These are phyloP conservation scores for Medicago truncatula DNA, from an alignment of 306 rosid species.

Conservation along the genomic window DNA sequence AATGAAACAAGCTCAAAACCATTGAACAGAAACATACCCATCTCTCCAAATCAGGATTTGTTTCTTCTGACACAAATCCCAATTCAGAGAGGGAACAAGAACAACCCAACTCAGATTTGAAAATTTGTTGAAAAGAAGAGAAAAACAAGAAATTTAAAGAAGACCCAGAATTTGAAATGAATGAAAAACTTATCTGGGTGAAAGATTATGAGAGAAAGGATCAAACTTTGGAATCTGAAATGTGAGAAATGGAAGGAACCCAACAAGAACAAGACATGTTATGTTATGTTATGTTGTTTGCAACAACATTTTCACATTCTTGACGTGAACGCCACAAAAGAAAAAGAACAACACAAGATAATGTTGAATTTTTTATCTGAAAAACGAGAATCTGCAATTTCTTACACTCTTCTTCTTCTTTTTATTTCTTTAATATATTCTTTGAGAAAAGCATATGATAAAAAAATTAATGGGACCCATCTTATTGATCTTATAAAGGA, in stretches of 20 bases:
- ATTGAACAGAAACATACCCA: conserved; percentile 22
- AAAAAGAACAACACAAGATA: conserved; percentile 18
- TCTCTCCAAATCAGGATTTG: conserved; percentile 59
- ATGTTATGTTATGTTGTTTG: too few relatives aligned
- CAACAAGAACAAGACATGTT: too few relatives aligned
- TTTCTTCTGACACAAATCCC: conserved; percentile 46
- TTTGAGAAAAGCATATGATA: not conserved
- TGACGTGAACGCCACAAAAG: conserved; percentile 66
- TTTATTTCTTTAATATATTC: conserved; percentile 9
- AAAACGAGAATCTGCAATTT: conserved; percentile 42
- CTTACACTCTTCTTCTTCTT: not conserved
- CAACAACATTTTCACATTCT: conserved; percentile 46
- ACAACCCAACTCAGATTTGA: conserved; percentile 43
- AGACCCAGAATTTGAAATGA: conserved; percentile 20
- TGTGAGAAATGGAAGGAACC: conserved; percentile 39
- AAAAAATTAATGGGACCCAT: conserved; percentile 34
- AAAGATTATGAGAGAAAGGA: conserved; percentile 34
- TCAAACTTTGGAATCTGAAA: conserved; percentile 41
- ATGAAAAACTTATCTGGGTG: conserved; percentile 60
- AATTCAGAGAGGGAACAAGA: conserved; percentile 51
- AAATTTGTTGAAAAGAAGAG: not conserved
- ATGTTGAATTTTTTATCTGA: conserved; percentile 20
- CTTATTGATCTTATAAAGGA: not conserved
- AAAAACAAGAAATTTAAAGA: not conserved
- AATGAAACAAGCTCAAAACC: conserved; percentile 36